These are phyloP conservation scores for Arthroderma uncinatum DNA, from an alignment of 2,329 filamentous ascomycete genomes.

Conservation along the genomic window DNA sequence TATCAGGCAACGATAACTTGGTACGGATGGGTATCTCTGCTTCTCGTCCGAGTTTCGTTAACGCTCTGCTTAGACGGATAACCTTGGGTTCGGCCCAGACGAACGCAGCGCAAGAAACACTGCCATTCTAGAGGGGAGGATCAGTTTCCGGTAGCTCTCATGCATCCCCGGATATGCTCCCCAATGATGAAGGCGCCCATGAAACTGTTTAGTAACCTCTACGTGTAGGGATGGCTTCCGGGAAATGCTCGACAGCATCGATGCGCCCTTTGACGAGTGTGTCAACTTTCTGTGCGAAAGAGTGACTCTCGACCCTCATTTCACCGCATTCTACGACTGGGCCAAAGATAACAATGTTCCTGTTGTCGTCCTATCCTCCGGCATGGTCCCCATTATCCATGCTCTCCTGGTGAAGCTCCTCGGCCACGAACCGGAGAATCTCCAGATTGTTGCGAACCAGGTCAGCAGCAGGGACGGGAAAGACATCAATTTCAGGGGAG, in stretches of 20 bases:
- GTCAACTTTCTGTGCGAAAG: conserved; percentile 66
- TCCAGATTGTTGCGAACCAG: conserved; percentile 85
- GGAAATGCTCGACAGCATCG: conserved; percentile 84
- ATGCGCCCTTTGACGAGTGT: conserved; percentile 68
- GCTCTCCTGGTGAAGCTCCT: conserved; percentile 70
- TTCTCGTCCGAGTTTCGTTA: not conserved
- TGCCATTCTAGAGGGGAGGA: conserved; percentile 60
- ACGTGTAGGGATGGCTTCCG: conserved; percentile 59
- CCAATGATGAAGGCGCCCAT: not conserved
- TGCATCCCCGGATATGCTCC: not conserved
- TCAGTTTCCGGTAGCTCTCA: conserved; percentile 53
- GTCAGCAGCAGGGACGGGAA: conserved; percentile 57
- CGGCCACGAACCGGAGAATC: conserved; percentile 63
- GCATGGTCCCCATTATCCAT: conserved; percentile 85
- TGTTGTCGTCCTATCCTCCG: conserved; percentile 80
- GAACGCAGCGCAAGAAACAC: conserved; percentile 62
- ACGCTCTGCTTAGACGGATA: conserved; percentile 58
- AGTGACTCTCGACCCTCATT: conserved; percentile 79
- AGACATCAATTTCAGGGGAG: conserved; percentile 64
- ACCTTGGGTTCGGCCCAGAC: conserved; percentile 67
- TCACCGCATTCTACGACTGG: conserved; percentile 81
- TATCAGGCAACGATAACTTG: conserved; percentile 57
- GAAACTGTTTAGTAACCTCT: not conserved
- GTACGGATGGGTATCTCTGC: conserved; percentile 25
- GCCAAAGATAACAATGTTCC: conserved; percentile 71